Base-by-base conservation (phyloP, 495 filamentous ascomycete species). In the Podospora anserina region DNA sequence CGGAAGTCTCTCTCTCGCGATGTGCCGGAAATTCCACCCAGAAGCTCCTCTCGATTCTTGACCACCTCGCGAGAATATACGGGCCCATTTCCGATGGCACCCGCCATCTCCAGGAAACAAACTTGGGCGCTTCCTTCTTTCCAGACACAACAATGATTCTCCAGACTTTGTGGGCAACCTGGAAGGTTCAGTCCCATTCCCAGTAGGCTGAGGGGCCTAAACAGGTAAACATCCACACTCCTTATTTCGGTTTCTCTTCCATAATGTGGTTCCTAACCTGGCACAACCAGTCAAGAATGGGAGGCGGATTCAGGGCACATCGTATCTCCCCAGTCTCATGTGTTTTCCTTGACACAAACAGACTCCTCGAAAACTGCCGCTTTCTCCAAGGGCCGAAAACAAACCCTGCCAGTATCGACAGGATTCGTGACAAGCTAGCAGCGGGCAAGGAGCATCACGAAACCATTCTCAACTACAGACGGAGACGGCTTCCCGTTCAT, bases 401-500 rank as follows among this genome's bases (percentile, higher is more conserved):
- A 2, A 80, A 83, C 66, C 75, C 70, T 23, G 71, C 70, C 20
- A 83, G 86, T 54, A 81, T 88, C 2, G 73, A 78, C 62, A 83
- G 90, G 61, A 79, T 92, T 18, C 76, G 82, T 54, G 82, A 86
- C 57, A 85, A 85, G 1, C 68, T 92, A 2, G 75, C 82, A 15
- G 81, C 76, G 4, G 86, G 87, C 13, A 79, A 86, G 58, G 88
- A 91, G 69, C 84, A 90, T 59, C 89, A 83, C 62, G 90, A 92
- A 68, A 81, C 88, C 0, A 80, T 92, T 15, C 78, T 92, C 0
- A 91, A 92, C 72, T 92, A 92, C 70, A 78, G 86, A 53, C 78
- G 87, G 64, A 23, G 88, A 89, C 68, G 88, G 88, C 5, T 87
- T 85, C 0, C 88, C 86, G 0, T 91, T 91, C 74, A 88, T 90